Percentiles rank a stretch among this genome's conserved stretches.
Conservation (phyloP, 495 filamentous ascomycete species). For the Xanthoparmelia taractica region DNA sequence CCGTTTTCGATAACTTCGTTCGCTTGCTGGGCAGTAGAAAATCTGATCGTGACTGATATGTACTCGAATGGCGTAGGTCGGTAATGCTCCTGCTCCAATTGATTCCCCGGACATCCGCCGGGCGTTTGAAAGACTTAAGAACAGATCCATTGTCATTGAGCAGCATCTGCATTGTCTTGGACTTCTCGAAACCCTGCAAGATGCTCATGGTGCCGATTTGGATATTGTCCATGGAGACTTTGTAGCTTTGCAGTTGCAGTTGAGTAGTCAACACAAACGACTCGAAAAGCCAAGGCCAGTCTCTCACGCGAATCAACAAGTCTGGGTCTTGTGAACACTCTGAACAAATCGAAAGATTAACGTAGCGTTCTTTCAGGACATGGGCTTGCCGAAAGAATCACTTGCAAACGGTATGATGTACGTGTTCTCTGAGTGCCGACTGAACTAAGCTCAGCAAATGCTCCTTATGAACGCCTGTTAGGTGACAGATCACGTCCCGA, state of each 20-base stretch:
- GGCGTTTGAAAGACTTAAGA: background rate
- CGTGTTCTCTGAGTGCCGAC: background rate
- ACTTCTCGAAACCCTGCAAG: background rate
- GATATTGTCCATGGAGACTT: background rate
- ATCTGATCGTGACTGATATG: background rate
- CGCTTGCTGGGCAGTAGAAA: background rate
- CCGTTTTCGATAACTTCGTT: background rate
- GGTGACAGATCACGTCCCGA: background rate
- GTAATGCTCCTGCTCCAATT: background rate
- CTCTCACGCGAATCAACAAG: background rate
- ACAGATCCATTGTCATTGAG: background rate
- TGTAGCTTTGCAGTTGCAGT: background rate
- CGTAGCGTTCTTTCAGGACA: background rate
- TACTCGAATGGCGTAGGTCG: background rate
- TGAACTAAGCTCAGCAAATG: background rate
- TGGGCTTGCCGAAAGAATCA: background rate
- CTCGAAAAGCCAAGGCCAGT: background rate
- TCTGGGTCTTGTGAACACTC: background rate
- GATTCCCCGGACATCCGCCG: background rate
- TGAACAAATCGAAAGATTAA: background rate
- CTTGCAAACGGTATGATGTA: background rate
- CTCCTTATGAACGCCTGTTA: background rate
- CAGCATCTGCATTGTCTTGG: background rate
- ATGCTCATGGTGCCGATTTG: background rate
- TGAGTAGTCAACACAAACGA: background rate